Evolutionary conservation across 2,329 filamentous ascomycete genomes (phyloP), one percentile per base, ranked within the genome.

Genomic region (Stromatinia cepivora): DNA sequence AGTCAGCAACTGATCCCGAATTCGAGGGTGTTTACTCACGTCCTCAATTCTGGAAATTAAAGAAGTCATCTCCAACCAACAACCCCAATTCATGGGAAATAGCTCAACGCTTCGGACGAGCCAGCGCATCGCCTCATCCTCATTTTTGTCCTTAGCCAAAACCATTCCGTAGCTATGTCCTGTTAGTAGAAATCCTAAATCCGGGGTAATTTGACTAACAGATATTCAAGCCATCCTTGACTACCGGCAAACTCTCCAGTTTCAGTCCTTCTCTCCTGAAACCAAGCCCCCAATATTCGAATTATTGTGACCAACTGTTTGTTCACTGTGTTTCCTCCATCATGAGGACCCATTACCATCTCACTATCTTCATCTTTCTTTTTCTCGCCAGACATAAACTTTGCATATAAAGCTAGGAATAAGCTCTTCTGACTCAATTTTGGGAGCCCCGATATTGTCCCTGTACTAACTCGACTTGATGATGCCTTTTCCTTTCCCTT

Each of bases 1-100:
- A 71, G 81, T 74, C 81, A 80, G 67, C 59, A 39, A 20, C 36
- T 36, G 22, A 65, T 48, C 50, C 22, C 53, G 31, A 52, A 63
- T 50, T 17, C 48, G 10, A 50, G 11, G 25, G 10, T 17, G 8
- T 7, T 53, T 31, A 82, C 88, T 80, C 80, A 95, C 90, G 80
- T 97, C 92, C 79, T 97, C 93, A 11, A 91, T 85, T 46, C 91
- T 89, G 48, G 88, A 87, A 70, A 97, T 87, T 36, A 98, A 84
- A 52, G 89, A 89, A 5, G 92, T 92, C 79, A 99, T 87, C 81
- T 99, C 95, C 70, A 95, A 86, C 95, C 95, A 99, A 71, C 93
- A 94, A 10, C 93, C 93, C 95, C 95, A 99, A 78, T 98, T 97
- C 86, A 94, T 97, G 1, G 93, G 92, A 76, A 93, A 97, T 53